phyloP scores from a whole-genome alignment of 768 basidiomycete species.

The Favolaschia claudopus region DNA sequence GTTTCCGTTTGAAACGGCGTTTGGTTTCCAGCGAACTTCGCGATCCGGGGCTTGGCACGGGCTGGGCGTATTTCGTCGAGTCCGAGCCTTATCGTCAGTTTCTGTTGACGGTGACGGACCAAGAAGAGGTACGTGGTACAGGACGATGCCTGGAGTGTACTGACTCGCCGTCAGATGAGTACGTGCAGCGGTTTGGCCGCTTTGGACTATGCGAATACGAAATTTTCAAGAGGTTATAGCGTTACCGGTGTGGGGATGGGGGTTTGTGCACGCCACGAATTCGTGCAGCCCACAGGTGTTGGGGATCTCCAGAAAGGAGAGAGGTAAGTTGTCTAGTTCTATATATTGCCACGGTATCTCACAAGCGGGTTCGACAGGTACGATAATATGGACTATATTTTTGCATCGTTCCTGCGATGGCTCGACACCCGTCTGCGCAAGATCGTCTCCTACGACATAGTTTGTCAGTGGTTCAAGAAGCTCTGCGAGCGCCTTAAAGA shows the following conservation, averaged over 20 bases:
- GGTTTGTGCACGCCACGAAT: slow-evolving; percentile 16
- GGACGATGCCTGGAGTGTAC: background rate
- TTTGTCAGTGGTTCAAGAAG: slow-evolving; percentile 36
- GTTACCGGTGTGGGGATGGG: slow-evolving; percentile 9
- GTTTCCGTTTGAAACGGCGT: slow-evolving; percentile 1
- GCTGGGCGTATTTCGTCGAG: background rate
- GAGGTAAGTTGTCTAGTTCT: background rate
- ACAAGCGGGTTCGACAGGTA: background rate
- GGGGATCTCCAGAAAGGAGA: slow-evolving; percentile 18
- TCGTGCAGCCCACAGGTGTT: background rate
- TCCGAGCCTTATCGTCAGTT: background rate
- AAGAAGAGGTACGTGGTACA: slow-evolving; percentile 19
- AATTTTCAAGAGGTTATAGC: too few relatives aligned
- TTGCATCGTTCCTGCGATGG: slow-evolving; percentile 4
- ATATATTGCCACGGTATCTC: background rate
- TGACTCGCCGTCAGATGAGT: too few relatives aligned
- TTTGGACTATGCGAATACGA: too few relatives aligned
- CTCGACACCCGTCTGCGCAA: background rate
- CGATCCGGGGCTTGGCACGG: background rate
- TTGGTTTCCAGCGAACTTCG: background rate
- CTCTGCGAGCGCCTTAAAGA: background rate
- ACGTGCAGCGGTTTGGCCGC: too few relatives aligned
- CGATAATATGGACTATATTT: slow-evolving; percentile 21
- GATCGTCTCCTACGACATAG: slow-evolving; percentile 24
- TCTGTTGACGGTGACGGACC: slow-evolving; percentile 5